A percentile compares a stretch with the other conserved stretches of the same genome.
These are phyloP conservation scores for Funneliformis mosseae DNA, from an alignment of 192 early-diverging fungal genomes.

Conservation along the genomic window DNA sequence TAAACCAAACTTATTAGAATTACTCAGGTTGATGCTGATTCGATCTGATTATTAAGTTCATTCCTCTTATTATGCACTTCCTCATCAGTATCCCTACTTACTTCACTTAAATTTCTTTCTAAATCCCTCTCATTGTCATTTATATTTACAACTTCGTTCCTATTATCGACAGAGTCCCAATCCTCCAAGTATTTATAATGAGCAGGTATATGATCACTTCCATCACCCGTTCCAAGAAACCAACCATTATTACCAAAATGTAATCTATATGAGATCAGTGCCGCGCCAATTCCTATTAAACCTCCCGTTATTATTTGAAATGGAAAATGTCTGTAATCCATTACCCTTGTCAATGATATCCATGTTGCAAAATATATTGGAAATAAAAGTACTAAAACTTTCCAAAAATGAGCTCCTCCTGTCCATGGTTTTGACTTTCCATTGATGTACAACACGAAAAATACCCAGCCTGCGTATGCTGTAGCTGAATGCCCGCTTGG, in stretches of 20 bases:
- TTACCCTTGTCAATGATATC: conserved; percentile 26
- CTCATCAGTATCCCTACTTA: background rate
- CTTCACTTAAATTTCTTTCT: background rate
- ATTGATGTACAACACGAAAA: conserved; percentile 32
- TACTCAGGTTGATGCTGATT: background rate
- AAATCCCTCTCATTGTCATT: background rate
- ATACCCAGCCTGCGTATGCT: conserved; percentile 36
- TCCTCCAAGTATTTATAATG: conserved; percentile 23
- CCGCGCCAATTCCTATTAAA: conserved; percentile 24
- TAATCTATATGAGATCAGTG: conserved; percentile 25
- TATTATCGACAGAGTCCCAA: background rate
- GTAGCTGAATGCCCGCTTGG: conserved; percentile 34
- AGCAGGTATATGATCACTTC: conserved; percentile 26
- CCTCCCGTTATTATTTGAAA: conserved; percentile 34
- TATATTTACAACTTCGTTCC: background rate
- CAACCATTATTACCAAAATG: conserved; percentile 26
- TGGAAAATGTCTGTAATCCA: conserved; percentile 35
- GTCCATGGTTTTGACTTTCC: conserved; percentile 34
- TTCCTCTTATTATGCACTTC: background rate
- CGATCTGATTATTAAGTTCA: background rate
- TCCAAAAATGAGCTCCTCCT: conserved; percentile 31
- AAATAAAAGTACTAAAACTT: conserved; percentile 15
- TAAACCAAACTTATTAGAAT: background rate
- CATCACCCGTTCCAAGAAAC: conserved; percentile 24
- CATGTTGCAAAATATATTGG: conserved; percentile 33